These are phyloP conservation scores for Trichoderma asperellum DNA, from an alignment of 2,329 filamentous ascomycete genomes.

Conservation along the genomic window DNA sequence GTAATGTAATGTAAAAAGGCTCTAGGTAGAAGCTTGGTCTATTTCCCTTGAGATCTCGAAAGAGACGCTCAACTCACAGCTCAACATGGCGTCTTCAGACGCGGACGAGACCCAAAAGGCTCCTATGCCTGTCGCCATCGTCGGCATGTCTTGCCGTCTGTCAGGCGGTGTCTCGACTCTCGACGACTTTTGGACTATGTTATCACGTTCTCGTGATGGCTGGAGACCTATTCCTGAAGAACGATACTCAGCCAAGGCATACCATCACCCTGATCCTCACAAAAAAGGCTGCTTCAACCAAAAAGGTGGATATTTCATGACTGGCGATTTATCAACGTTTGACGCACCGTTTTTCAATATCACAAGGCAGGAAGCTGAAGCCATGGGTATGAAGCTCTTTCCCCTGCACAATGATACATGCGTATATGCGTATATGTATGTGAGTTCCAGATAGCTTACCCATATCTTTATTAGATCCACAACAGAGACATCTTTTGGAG, in stretches of 20 bases:
- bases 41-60: background rate
- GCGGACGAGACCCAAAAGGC: background rate
- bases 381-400: slow-evolving; percentile 44
- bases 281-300: slow-evolving; percentile 48
- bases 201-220: slow-evolving; percentile 46
- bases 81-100: slow-evolving; percentile 22
- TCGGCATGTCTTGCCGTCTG: slow-evolving; percentile 54
- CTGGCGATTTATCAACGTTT: slow-evolving; percentile 51
- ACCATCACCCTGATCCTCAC: slow-evolving; percentile 49
- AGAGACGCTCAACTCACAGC: background rate
- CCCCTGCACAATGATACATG: no score
- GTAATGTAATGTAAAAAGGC: background rate
- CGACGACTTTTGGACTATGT: slow-evolving; percentile 51
- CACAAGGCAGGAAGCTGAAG: slow-evolving; percentile 54
- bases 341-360: slow-evolving; percentile 58
- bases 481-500: slow-evolving; percentile 57
- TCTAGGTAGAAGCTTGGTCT: background rate
- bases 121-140: slow-evolving; percentile 48
- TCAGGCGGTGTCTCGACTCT: slow-evolving; percentile 49
- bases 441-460: background rate
- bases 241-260: slow-evolving; percentile 51
- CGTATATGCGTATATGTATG: background rate
- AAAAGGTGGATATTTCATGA: slow-evolving; percentile 48
- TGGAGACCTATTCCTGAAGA: slow-evolving; percentile 50
- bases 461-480: slow-evolving; percentile 47